A percentile compares a stretch with the other conserved stretches of the same genome.
These are phyloP conservation scores for Cyclotella atomus DNA, from an alignment of 108 stramenopile genomes.

Conservation along the genomic window DNA sequence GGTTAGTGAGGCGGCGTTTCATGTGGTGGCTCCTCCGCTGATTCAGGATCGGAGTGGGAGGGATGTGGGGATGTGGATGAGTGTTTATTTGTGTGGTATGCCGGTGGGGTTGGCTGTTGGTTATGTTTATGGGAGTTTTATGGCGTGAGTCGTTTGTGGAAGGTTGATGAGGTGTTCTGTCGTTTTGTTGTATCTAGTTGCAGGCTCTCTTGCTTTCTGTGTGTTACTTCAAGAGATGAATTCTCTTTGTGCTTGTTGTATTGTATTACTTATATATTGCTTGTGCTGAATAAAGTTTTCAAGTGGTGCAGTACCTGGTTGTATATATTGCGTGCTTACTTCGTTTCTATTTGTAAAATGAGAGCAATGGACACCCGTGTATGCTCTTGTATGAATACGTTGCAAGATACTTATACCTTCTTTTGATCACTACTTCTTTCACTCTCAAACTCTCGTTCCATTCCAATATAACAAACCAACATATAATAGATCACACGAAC, in stretches of 20 bases:
- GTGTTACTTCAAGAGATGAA: too few relatives aligned
- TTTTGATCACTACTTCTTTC: too few relatives aligned
- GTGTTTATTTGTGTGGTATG: conserved; percentile 41
- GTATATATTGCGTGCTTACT: not conserved
- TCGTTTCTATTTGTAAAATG: not conserved
- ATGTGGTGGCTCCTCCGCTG: conserved; percentile 48
- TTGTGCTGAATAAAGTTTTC: too few relatives aligned
- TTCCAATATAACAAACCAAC: too few relatives aligned
- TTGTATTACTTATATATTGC: not conserved
- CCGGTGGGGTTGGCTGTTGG: conserved; percentile 48
- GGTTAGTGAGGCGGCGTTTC: conserved; percentile 50
- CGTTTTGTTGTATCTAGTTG: too few relatives aligned
- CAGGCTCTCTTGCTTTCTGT: too few relatives aligned
- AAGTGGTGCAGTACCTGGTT: too few relatives aligned
- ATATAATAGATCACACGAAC: not conserved
- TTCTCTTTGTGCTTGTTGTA: not conserved
- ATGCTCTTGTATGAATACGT: not conserved
- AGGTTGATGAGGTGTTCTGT: too few relatives aligned
- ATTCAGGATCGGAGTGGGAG: conserved; percentile 52
- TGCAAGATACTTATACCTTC: too few relatives aligned
- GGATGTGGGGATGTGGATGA: conserved; percentile 43
- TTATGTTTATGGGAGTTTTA: conserved; percentile 51
- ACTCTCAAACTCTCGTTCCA: too few relatives aligned
- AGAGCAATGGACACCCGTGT: not conserved
- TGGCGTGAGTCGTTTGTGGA: conserved; percentile 21